Base-by-base conservation (phyloP, 1,139 yeast species). In the Arxiozyma slooffiae region DNA sequence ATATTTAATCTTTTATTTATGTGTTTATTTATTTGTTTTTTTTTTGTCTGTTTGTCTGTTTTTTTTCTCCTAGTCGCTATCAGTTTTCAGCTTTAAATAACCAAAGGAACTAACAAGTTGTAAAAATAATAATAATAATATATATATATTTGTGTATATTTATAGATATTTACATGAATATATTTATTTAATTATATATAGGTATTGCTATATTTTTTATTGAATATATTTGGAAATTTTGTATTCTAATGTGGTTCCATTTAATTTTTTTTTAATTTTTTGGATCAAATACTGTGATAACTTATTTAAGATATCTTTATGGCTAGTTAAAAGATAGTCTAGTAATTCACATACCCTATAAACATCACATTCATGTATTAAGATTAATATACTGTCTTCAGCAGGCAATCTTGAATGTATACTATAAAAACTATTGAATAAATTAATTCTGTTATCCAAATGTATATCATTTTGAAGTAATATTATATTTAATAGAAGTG, bases 401-500 rank as follows among this genome's bases (percentile, higher is more conserved):
- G 52, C 51, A 11, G 52, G 41, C 11, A 58, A 43, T 14, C 49
- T 38, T 22, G 41, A 50, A 38, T 57, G 55, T 3, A 46, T 38
- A 11, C 46, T 47, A 21, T 51, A 46, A 37, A 57, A 56, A 23
- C 40, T 47, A 26, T 52, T 51, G 23, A 56, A 57, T 26, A 53
- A 41, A 21, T 42, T 43, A 14, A 54, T 38, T 40, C 54, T 56
- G 44, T 42, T 49, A 6, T 54, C 52, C 16, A 41, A 41, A 5
- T 54, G 26, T 23, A 53, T 38, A 2, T 41, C 37, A 5, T 48
- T 43, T 41, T 62, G 62, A 43, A 58, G 44, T 26, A 64, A 38
- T 7, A 60, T 50, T 55, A 63, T 57, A 47, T 60, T 60, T 20
- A 65, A 49, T 18, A 65, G 51, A 17, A 64, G 44, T 1, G 64